phyloP scores from a whole-genome alignment of 1,284 basidiomycete genomes.

The Fomitopsis schrenkii region DNA sequence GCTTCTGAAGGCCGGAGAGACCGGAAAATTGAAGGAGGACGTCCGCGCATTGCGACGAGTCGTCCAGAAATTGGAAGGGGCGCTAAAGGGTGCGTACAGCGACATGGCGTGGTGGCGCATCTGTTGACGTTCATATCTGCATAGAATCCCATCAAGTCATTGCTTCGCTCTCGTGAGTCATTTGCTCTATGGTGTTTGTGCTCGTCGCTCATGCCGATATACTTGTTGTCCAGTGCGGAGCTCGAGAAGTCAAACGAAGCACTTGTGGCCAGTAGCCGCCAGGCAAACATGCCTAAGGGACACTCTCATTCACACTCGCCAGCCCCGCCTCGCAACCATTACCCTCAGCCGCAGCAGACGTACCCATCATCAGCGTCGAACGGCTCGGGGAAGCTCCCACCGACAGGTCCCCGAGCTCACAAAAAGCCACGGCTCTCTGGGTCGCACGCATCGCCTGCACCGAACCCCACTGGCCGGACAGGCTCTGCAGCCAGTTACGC shows the following conservation, averaged over 20 bases:
- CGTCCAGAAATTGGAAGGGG: slow-evolving; percentile 63
- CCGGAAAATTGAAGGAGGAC: slow-evolving; percentile 74
- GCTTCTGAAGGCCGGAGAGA: slow-evolving; percentile 64
- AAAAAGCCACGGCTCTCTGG: slow-evolving; percentile 72
- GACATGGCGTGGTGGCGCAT: slow-evolving; percentile 5
- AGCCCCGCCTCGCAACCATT: slow-evolving; percentile 34
- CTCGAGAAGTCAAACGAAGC: slow-evolving; percentile 69
- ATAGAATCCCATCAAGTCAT: slow-evolving; percentile 74
- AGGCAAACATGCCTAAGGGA: slow-evolving; percentile 31
- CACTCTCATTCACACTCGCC: slow-evolving; percentile 36
- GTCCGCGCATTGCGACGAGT: slow-evolving; percentile 62
- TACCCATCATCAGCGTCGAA: slow-evolving; percentile 16
- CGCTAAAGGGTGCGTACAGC: slow-evolving; percentile 59
- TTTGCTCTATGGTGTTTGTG: not conserved
- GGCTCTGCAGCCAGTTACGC: slow-evolving; percentile 22
- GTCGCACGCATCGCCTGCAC: slow-evolving; percentile 38
- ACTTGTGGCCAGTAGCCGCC: slow-evolving; percentile 40
- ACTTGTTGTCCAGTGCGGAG: slow-evolving; percentile 38
- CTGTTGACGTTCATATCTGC: not conserved
- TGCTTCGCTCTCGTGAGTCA: slow-evolving; percentile 64
- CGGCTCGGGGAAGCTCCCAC: slow-evolving; percentile 49
- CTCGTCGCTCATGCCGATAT: not conserved
- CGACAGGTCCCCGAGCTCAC: slow-evolving; percentile 72
- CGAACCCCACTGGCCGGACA: slow-evolving; percentile 16
- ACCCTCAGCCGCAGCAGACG: slow-evolving; percentile 20